A percentile compares a stretch with the other conserved stretches of the same genome.
Conservation (phyloP, 352 stramenopile genomes). For the Aphanomyces euteiches region DNA sequence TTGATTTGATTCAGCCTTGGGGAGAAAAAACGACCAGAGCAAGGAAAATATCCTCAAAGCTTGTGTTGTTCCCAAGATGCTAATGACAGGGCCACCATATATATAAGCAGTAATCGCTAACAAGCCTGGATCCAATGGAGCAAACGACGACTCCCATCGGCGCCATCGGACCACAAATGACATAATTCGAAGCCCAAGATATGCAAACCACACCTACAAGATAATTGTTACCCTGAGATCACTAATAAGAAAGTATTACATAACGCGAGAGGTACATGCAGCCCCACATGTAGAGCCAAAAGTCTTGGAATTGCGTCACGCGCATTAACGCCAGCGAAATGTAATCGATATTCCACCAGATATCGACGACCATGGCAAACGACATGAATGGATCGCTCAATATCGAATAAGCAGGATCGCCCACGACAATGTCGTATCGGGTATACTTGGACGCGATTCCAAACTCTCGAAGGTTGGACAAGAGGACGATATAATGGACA, state of each 20-base stretch:
- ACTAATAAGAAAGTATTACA: background rate
- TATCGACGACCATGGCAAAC: conserved; percentile 15
- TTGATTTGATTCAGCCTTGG: background rate
- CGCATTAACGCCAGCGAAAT: conserved; percentile 9
- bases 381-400: conserved; percentile 12
- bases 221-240: background rate
- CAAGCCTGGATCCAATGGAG: conserved; percentile 9
- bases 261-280: conserved; percentile 11
- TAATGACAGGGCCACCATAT: conserved; percentile 5
- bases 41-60: conserved; percentile 1
- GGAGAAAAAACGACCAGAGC: background rate
- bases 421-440: conserved; percentile 5
- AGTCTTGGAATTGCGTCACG: conserved; percentile 4
- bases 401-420: conserved; percentile 9
- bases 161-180: background rate
- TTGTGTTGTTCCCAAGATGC: background rate
- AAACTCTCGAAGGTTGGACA: background rate
- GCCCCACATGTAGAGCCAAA: background rate
- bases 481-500: background rate
- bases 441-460: background rate
- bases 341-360: conserved; percentile 19
- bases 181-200: background rate
- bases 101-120: background rate
- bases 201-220: conserved; percentile 27
- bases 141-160: conserved; percentile 8